Percentiles rank a stretch among this genome's conserved stretches.
Evolutionary conservation across 768 basidiomycete genomes (phyloP).

Genomic region (Russula emetica): DNA sequence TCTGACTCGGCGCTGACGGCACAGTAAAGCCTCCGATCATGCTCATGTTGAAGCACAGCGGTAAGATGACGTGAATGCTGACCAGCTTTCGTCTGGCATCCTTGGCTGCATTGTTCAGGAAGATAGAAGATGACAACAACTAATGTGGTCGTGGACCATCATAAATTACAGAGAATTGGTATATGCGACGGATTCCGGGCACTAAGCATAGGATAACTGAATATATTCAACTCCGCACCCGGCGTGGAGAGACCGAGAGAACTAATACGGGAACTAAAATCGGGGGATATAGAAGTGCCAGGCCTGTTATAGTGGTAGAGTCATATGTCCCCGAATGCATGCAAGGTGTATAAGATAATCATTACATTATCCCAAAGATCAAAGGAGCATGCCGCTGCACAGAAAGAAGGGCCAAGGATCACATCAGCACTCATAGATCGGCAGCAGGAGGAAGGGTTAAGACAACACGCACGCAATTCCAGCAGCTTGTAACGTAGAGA

Average conservation of each 20-base stretch:
- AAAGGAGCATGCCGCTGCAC: slow-evolving; percentile 35
- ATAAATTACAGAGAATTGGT: neutral
- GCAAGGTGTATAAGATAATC: neutral
- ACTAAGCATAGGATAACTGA: too few relatives aligned
- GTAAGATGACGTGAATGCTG: too few relatives aligned
- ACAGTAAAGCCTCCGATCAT: too few relatives aligned
- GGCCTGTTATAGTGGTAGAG: neutral
- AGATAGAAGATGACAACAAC: too few relatives aligned
- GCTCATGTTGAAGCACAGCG: too few relatives aligned
- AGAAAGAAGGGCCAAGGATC: neutral
- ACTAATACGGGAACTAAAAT: too few relatives aligned
- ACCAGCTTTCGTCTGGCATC: too few relatives aligned
- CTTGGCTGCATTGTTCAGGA: too few relatives aligned
- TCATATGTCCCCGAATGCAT: neutral
- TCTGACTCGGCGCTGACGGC: too few relatives aligned
- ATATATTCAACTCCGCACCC: too few relatives aligned
- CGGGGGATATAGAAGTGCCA: neutral
- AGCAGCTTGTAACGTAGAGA: slow-evolving; percentile 59
- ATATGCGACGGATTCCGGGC: neutral
- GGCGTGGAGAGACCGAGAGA: neutral
- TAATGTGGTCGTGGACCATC: too few relatives aligned
- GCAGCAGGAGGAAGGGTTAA: neutral
- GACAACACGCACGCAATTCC: slow-evolving; percentile 48
- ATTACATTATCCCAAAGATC: slow-evolving; percentile 1
- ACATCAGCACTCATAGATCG: neutral